These are phyloP conservation scores for Cryptosporidium sp. DNA, from an alignment of 169 alveolate genomes.

Conservation along the genomic window DNA sequence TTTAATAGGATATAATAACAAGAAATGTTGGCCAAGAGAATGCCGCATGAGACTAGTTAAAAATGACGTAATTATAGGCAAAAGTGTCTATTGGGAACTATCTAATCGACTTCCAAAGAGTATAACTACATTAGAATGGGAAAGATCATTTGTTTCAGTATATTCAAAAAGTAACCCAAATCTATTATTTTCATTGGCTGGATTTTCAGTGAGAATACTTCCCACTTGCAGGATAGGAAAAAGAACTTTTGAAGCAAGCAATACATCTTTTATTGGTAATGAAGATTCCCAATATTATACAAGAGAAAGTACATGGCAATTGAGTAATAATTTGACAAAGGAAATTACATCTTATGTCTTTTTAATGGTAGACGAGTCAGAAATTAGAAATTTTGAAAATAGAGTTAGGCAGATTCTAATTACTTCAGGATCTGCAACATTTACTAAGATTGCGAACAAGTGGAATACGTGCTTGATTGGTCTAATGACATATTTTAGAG, in stretches of 20 bases:
- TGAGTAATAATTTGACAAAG: constrained; percentile 97
- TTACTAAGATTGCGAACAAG: constrained; percentile 99
- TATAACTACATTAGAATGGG: constrained; percentile 97
- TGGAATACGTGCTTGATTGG: constrained; percentile 99
- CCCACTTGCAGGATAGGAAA: constrained; percentile 91
- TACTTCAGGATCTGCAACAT: constrained; percentile 99
- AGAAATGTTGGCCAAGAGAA: constrained; percentile 99
- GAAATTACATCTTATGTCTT: constrained; percentile 99
- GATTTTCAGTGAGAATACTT: constrained; percentile 97
- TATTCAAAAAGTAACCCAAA: constrained; percentile 99
- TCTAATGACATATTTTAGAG: constrained; percentile 99
- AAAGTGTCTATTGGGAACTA: constrained; percentile 99
- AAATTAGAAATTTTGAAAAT: constrained; percentile 96
- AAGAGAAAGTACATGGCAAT: constrained; percentile 98
- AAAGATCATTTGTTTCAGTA: constrained; percentile 97
- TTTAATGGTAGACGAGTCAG: constrained; percentile 98
- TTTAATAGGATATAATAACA: constrained; percentile 98
- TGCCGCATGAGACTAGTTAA: constrained; percentile 99
- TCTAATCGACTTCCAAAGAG: constrained; percentile 99
- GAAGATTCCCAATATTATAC: constrained; percentile 31
- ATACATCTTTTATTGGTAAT: constrained; percentile 9
- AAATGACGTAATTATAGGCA: constrained; percentile 98
- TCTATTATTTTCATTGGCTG: constrained; percentile 97
- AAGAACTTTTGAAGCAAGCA: constrained; percentile 72
- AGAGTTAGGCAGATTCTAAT: constrained; percentile 97